Percentiles rank a stretch among this genome's conserved stretches.
These are phyloP conservation scores for Platismatia glauca DNA, from an alignment of 495 filamentous ascomycete genomes.

Conservation along the genomic window DNA sequence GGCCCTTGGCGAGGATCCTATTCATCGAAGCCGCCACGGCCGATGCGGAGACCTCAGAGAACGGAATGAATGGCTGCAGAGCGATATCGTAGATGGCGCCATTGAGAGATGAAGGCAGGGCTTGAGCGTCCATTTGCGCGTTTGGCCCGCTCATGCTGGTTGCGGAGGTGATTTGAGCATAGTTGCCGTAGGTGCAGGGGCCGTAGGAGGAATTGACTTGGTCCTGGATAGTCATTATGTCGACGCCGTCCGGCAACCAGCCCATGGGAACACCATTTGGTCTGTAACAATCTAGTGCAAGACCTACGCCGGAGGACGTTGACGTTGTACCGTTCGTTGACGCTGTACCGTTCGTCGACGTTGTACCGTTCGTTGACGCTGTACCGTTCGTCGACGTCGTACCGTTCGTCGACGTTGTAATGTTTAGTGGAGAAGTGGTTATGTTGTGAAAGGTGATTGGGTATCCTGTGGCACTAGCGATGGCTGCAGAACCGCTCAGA, in stretches of 20 bases:
- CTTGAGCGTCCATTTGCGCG: neutral
- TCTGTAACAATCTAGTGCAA: constrained; percentile 3
- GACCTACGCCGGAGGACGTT: neutral
- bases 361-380: too few species aligned
- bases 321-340: neutral
- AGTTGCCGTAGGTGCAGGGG: constrained; percentile 18
- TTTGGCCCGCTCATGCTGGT: constrained; percentile 1
- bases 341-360: too few species aligned
- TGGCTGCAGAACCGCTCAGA: neutral
- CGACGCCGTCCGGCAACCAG: constrained; percentile 4
- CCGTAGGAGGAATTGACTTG: neutral
- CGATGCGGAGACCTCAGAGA: neutral
- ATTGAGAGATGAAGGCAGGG: neutral
- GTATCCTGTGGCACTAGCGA: neutral
- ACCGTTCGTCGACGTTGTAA: neutral
- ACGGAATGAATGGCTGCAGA: constrained; percentile 12
- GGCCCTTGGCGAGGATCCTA: neutral
- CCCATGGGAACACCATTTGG: constrained; percentile 12
- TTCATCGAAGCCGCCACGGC: neutral
- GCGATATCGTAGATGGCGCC: constrained; percentile 14
- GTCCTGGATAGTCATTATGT: neutral
- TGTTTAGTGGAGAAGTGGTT: neutral
- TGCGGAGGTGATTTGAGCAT: constrained; percentile 6
- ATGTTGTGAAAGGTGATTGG: neutral
- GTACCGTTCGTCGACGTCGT: too few species aligned